Evolutionary conservation across 495 filamentous ascomycete genomes (phyloP), one percentile per base, ranked within the genome.

Genomic region (Penicillium lividum): DNA sequence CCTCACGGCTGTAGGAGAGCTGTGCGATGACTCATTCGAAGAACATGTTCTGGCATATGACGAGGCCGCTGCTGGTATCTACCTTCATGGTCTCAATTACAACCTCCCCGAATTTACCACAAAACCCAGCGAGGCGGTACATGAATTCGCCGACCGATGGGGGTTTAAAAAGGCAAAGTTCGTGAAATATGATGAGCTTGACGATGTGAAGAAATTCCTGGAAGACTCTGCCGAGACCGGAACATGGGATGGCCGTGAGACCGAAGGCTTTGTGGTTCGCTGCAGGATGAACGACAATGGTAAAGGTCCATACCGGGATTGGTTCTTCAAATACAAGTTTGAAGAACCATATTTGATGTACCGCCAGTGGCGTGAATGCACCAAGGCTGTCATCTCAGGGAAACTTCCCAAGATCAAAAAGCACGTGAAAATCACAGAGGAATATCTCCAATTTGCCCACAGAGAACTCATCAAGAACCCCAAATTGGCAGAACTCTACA

Each of bases 311-410:
- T 94, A 84, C 74, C 77, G 82, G 16, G 91, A 98, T 70, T 98
- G 93, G 93, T 98, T 98, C 76, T 98, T 98, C 86, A 98, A 98
- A 71, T 98, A 91, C 82, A 98, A 98, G 76, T 98, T 98, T 53
- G 94, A 98, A 69, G 95, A 98, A 76, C 94, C 94, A 0, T 98
- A 98, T 70, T 75, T 98, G 62, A 91, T 98, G 90, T 98, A 97
- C 68, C 85, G 94, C 34, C 95, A 98, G 73, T 98, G 94, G 94
- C 89, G 94, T 38, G 94, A 98, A 77, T 93, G 88, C 69, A 98
- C 94, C 28, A 98, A 97, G 72, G 81, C 91, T 10, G 76, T 97
- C 50, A 96, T 98, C 53, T 54, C 79, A 3, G 91, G 91, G 10
- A 88, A 82, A 64, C 71, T 82, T 25, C 90, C 91, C 9, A 89